Percentiles rank a stretch among this genome's conserved stretches.
Evolutionary conservation across 2,329 filamentous ascomycete genomes (phyloP).

Genomic region (Dissoconium aciculare): DNA sequence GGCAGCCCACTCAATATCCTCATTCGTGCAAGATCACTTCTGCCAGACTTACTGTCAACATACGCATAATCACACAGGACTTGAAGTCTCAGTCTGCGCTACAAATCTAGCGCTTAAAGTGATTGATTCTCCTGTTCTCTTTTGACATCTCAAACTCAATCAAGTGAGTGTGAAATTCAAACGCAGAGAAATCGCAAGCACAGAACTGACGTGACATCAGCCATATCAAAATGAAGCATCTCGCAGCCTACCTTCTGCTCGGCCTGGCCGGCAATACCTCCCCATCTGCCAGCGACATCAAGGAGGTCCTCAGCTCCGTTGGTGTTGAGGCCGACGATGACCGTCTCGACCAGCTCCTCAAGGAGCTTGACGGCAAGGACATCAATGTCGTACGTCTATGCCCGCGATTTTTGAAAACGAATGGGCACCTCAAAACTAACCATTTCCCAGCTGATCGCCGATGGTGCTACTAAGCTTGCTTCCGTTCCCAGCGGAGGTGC

Average conservation of each 20-base stretch:
- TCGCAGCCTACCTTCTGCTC: conserved; percentile 98
- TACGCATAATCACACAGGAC: conserved; percentile 42
- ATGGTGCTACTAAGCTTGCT: conserved; percentile 85
- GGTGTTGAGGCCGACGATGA: conserved; percentile 87
- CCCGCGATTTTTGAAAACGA: conserved; percentile 9
- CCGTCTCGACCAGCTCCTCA: conserved; percentile 71
- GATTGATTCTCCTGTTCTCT: conserved; percentile 91
- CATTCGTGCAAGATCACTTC: background rate
- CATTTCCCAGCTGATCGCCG: conserved; percentile 71
- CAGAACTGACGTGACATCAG: conserved; percentile 2
- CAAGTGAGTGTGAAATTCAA: no score
- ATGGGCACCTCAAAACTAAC: no score
- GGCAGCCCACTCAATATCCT: conserved; percentile 6
- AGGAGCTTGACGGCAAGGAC: conserved; percentile 81
- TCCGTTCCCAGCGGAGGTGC: conserved; percentile 89
- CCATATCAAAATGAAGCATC: conserved; percentile 82
- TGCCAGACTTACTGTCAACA: conserved; percentile 9
- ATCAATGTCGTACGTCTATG: conserved; percentile 65
- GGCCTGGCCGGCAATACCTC: conserved; percentile 80
- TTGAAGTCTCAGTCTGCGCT: conserved; percentile 99
- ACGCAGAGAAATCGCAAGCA: conserved; percentile 10
- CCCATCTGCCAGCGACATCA: conserved; percentile 76
- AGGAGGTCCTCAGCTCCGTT: conserved; percentile 76
- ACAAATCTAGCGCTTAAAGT: conserved; percentile 82
- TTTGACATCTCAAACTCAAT: no score